Evolutionary conservation across 768 basidiomycete species (phyloP).

Genomic region (Sutorius australiensis): DNA sequence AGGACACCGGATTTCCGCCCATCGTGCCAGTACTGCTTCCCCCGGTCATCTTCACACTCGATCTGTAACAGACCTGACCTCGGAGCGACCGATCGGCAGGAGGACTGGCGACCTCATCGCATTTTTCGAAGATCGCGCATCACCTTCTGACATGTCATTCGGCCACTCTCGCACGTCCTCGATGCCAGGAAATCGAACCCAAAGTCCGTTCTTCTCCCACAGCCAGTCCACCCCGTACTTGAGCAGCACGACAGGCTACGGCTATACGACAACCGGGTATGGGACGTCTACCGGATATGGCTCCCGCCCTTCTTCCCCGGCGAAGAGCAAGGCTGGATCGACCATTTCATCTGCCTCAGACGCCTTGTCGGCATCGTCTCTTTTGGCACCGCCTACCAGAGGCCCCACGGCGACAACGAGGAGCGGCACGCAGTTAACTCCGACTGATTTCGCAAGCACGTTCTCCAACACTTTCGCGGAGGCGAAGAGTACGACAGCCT

Average conservation of each 20-base stretch:
- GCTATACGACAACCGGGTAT: slow-evolving; percentile 33
- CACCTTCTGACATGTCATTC: slow-evolving; percentile 33
- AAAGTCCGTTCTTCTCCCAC: slow-evolving; percentile 28
- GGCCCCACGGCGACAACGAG: slow-evolving; percentile 23
- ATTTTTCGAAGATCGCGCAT: slow-evolving; percentile 59
- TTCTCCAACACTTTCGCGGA: slow-evolving; percentile 41
- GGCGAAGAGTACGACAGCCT: slow-evolving; percentile 22
- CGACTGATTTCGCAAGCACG: slow-evolving; percentile 36
- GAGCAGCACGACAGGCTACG: slow-evolving; percentile 34
- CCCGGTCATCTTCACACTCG: slow-evolving; percentile 46
- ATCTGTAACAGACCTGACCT: slow-evolving; percentile 53
- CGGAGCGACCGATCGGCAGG: slow-evolving; percentile 44
- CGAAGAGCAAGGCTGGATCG: slow-evolving; percentile 39
- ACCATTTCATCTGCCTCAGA: slow-evolving; percentile 28
- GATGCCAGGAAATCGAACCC: slow-evolving; percentile 37
- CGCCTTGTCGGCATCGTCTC: slow-evolving; percentile 34
- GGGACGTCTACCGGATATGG: slow-evolving; percentile 28
- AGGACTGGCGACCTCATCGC: slow-evolving; percentile 71
- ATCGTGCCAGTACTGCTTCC: slow-evolving; percentile 37
- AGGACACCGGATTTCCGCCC: slow-evolving; percentile 43
- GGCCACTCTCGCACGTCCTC: slow-evolving; percentile 57
- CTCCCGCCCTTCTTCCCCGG: slow-evolving; percentile 48
- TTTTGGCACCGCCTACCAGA: slow-evolving; percentile 49
- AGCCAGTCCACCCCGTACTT: slow-evolving; percentile 41
- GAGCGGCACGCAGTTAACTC: slow-evolving; percentile 34